Conservation (phyloP, 2,329 filamentous ascomycete species). For the Colletotrichum neosansevieriae region DNA sequence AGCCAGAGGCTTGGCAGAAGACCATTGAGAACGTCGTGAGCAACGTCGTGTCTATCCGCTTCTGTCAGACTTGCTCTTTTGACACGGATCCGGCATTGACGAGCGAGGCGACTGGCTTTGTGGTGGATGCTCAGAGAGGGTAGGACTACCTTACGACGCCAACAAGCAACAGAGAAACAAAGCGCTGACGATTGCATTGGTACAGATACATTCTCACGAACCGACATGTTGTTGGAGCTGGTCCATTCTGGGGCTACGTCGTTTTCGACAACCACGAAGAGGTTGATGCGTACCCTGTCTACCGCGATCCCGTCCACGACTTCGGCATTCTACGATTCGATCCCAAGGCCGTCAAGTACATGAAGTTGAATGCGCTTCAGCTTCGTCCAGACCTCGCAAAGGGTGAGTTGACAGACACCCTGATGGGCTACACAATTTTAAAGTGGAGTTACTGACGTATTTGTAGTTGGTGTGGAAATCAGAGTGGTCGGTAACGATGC, state of each 20-base stretch:
- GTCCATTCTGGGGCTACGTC: constrained; percentile 97
- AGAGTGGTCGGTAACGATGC: constrained; percentile 98
- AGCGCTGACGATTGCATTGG: constrained; percentile 8
- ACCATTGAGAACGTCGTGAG: constrained; percentile 95
- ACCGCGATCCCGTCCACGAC: constrained; percentile 98
- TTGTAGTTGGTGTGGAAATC: constrained; percentile 87
- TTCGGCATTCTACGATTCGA: constrained; percentile 98
- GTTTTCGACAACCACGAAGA: constrained; percentile 99
- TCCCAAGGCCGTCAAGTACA: constrained; percentile 95
- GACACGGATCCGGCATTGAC: constrained; percentile 96
- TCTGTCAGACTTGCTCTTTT: constrained; percentile 97
- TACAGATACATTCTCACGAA: constrained; percentile 83
- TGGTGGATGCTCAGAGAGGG: constrained; percentile 93
- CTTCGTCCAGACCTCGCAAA: constrained; percentile 88
- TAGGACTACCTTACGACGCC: constrained; percentile 55
- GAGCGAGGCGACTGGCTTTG: constrained; percentile 96
- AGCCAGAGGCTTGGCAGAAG: constrained; percentile 82
- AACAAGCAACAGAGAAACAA: not conserved
- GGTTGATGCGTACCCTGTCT: constrained; percentile 95
- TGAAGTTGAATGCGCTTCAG: constrained; percentile 84
- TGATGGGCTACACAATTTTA: constrained; percentile 28
- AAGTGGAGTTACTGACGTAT: constrained; percentile 38
- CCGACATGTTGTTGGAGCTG: constrained; percentile 92
- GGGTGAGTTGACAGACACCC: constrained; percentile 50
- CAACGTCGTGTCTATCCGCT: constrained; percentile 98